phyloP scores from a whole-genome alignment of 441 rosid species.

The Syzygium syzygioides region DNA sequence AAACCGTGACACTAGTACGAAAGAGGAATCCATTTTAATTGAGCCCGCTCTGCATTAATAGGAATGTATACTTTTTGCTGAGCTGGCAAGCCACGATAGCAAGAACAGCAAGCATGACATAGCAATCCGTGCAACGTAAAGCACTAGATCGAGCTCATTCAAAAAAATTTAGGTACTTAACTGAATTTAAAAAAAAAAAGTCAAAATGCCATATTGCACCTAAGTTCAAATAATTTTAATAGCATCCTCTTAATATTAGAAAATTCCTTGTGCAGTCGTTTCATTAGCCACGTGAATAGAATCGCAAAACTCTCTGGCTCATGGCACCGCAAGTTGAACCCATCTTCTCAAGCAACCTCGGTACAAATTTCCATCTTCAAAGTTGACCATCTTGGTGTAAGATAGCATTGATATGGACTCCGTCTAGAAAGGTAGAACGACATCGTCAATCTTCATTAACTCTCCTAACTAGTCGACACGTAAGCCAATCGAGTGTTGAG shows the following conservation, averaged over 20 bases:
- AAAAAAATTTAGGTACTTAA: not conserved
- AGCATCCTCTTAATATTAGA: not conserved
- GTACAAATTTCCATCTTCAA: no score
- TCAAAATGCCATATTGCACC: not conserved
- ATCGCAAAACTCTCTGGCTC: not conserved
- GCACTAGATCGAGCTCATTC: not conserved
- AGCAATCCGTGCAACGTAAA: not conserved
- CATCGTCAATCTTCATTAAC: not conserved
- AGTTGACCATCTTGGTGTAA: no score
- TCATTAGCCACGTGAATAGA: no score
- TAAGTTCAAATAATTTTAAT: not conserved
- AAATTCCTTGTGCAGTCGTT: no score
- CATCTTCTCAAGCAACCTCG: no score
- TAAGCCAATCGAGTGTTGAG: rapidly evolving
- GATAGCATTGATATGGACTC: not conserved
- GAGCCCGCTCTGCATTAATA: not conserved
- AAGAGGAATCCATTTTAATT: not conserved
- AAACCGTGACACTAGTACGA: not conserved
- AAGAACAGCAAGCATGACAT: not conserved
- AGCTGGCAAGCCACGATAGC: not conserved
- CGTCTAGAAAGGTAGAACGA: not conserved
- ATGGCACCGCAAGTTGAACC: not conserved
- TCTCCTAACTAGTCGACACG: not conserved
- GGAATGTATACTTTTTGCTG: not conserved
- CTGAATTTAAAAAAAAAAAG: not conserved